These are phyloP conservation scores for Trichosporon inkin DNA, from an alignment of 1,284 basidiomycete genomes.

Conservation along the genomic window DNA sequence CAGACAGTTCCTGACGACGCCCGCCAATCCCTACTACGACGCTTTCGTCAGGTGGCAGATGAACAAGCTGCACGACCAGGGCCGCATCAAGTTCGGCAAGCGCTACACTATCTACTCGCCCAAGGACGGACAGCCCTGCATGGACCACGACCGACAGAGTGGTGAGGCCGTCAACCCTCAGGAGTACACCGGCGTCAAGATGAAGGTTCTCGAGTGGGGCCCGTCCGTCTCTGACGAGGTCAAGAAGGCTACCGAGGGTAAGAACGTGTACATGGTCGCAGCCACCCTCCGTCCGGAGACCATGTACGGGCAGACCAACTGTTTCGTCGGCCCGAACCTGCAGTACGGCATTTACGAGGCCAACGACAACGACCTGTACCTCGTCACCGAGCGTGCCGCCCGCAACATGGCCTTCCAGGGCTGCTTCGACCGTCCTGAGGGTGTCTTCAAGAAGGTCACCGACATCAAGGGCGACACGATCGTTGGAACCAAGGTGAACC, in stretches of 20 bases:
- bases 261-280: slow-evolving; percentile 86
- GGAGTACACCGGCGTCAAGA: slow-evolving; percentile 94
- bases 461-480: slow-evolving; percentile 75
- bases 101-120: slow-evolving; percentile 98
- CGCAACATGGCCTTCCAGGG: slow-evolving; percentile 97
- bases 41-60: slow-evolving; percentile 97
- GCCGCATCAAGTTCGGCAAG: slow-evolving; percentile 96
- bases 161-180: slow-evolving; percentile 95
- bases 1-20: slow-evolving; percentile 84
- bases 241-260: slow-evolving; percentile 64
- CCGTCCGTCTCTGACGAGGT: slow-evolving; percentile 58
- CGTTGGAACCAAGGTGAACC: slow-evolving; percentile 85
- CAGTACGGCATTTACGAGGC: slow-evolving; percentile 89
- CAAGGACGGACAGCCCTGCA: slow-evolving; percentile 99
- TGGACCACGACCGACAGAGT: slow-evolving; percentile 97
- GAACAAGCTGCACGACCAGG: slow-evolving; percentile 80
- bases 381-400: slow-evolving; percentile 84
- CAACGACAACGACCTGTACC: slow-evolving; percentile 78
- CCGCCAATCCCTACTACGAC: slow-evolving; percentile 96
- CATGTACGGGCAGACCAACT: slow-evolving; percentile 99
- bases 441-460: slow-evolving; percentile 66
- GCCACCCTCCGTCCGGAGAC: slow-evolving; percentile 97
- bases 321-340: slow-evolving; percentile 86
- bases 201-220: slow-evolving; percentile 82
- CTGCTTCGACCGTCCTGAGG: slow-evolving; percentile 66